Conservation (phyloP, 352 stramenopile genomes). For the Globisporangium irregulare region DNA sequence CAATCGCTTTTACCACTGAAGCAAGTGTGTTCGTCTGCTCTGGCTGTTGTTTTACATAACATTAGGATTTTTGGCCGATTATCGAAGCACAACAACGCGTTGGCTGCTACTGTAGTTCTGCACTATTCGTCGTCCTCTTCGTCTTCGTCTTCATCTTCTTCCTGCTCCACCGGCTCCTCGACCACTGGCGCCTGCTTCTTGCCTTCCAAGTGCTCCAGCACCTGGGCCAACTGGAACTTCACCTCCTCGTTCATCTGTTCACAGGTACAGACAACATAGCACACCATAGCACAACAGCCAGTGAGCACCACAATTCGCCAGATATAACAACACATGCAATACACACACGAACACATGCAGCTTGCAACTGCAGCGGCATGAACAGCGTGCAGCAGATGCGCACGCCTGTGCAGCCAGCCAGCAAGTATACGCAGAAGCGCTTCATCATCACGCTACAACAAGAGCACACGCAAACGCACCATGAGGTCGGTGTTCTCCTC, state of each 20-base stretch:
- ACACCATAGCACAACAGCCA: neutral
- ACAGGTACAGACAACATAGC: too few species aligned
- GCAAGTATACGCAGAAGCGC: neutral
- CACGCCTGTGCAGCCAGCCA: neutral
- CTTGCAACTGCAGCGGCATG: neutral
- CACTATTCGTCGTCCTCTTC: conserved; percentile 15
- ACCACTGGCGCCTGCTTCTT: conserved; percentile 21
- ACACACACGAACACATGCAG: neutral
- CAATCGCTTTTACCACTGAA: neutral
- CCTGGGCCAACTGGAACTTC: conserved; percentile 70
- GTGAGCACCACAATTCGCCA: neutral
- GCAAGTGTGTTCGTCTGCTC: neutral
- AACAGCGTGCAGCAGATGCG: neutral
- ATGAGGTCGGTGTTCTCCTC: conserved; percentile 68
- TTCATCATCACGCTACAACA: conserved; percentile 12
- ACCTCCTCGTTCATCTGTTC: conserved; percentile 73
- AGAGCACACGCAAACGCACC: conserved; percentile 30
- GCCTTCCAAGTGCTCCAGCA: conserved; percentile 66
- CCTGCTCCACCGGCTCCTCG: conserved; percentile 8
- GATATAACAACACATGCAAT: neutral
- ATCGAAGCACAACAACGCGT: neutral
- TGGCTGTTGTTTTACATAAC: neutral
- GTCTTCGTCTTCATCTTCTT: conserved; percentile 1
- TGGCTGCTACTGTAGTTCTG: neutral
- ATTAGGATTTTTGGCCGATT: neutral